Evolutionary conservation across 495 filamentous ascomycete genomes (phyloP).

Genomic region (Aspergillus homomorphus): DNA sequence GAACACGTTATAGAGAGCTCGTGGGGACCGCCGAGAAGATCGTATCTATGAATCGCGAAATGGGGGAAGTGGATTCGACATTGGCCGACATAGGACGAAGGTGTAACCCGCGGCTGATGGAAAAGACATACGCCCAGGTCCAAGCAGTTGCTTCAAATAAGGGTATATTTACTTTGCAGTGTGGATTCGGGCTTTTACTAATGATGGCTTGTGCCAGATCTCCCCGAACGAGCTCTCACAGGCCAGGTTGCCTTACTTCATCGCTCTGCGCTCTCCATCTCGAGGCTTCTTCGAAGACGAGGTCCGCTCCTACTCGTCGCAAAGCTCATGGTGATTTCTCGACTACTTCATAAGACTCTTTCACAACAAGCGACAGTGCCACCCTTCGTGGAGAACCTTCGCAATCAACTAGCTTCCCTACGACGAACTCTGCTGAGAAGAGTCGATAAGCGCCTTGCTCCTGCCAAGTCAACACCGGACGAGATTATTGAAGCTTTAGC

Average conservation of each 20-base stretch:
- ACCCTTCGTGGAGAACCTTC: conserved; percentile 58
- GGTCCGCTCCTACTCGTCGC: conserved; percentile 65
- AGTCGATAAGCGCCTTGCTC: conserved; percentile 66
- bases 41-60: conserved; percentile 78
- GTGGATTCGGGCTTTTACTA: conserved; percentile 16
- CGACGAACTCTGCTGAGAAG: conserved; percentile 59
- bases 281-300: conserved; percentile 54
- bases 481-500: conserved; percentile 68
- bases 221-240: conserved; percentile 52
- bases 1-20: conserved; percentile 86
- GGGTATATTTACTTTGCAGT: conserved; percentile 33
- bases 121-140: conserved; percentile 61
- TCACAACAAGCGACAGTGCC: conserved; percentile 48
- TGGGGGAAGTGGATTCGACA: conserved; percentile 66
- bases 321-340: conserved; percentile 75
- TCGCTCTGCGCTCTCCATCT: conserved; percentile 53
- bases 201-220: conserved; percentile 44
- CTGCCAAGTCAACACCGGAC: conserved; percentile 43
- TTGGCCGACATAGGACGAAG: conserved; percentile 69
- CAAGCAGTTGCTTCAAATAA: conserved; percentile 43
- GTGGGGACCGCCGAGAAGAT: conserved; percentile 91
- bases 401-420: conserved; percentile 58
- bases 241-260: conserved; percentile 63
- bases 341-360: conserved; percentile 66
- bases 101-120: conserved; percentile 73